phyloP scores from a whole-genome alignment of 208 protist genomes.

The Vickermania spadyakhi region DNA sequence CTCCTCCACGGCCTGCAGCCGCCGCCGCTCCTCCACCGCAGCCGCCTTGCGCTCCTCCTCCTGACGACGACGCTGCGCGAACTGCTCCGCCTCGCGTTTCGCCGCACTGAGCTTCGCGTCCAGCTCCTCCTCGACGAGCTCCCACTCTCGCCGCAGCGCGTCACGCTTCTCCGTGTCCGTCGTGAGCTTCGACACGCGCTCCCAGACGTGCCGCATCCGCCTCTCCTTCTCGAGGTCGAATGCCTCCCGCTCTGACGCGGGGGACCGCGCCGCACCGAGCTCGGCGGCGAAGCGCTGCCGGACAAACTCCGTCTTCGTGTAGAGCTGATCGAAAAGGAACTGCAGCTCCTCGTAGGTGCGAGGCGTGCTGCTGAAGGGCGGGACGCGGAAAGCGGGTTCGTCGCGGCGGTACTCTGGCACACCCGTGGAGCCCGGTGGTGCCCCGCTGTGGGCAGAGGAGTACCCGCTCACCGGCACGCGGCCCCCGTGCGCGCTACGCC shows the following conservation, averaged over 20 bases:
- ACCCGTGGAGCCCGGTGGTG: not conserved
- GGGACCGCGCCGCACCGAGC: not conserved
- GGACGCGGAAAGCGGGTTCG: not conserved
- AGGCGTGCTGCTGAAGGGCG: conserved; percentile 1
- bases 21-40: conserved; percentile 9
- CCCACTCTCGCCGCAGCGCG: conserved; percentile 14
- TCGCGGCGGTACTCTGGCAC: not conserved
- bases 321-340: conserved; percentile 8
- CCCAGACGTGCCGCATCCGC: not conserved
- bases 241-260: not conserved
- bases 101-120: conserved; percentile 8
- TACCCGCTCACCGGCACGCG: conserved; percentile 67
- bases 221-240: not conserved
- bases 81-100: not conserved
- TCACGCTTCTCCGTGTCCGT: conserved; percentile 4
- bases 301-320: not conserved
- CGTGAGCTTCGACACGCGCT: conserved; percentile 7
- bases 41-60: conserved; percentile 1
- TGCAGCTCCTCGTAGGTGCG: conserved; percentile 1
- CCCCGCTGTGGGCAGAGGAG: conserved; percentile 6
- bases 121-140: conserved; percentile 15
- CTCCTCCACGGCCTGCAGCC: conserved; percentile 6
- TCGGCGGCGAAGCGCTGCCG: conserved; percentile 2
- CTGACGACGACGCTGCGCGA: not conserved
- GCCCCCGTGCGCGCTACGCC: conserved; percentile 42